Conservation (phyloP, 805 yeast genomes). For the Zygosaccharomyces rouxii region DNA sequence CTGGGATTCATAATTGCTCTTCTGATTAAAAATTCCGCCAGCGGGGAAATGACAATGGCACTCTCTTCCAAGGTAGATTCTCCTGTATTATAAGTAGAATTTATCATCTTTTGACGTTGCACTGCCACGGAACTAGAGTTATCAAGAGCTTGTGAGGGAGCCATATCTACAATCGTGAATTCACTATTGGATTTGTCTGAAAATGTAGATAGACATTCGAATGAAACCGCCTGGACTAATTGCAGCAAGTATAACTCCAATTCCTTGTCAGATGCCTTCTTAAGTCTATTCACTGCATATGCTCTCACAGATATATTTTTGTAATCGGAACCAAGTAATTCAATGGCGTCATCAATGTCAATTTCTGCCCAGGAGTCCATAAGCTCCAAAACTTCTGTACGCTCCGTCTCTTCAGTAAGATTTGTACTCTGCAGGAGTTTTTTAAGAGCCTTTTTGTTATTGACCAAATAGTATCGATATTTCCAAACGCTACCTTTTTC, state of each 20-base stretch:
- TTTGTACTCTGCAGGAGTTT: conserved; percentile 84
- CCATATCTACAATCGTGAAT: conserved; percentile 38
- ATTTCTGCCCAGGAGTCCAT: conserved; percentile 69
- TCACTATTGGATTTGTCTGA: conserved; percentile 34
- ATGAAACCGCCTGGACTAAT: conserved; percentile 84
- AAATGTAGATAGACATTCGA: conserved; percentile 46
- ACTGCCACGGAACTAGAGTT: conserved; percentile 28
- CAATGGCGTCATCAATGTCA: conserved; percentile 81
- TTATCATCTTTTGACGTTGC: conserved; percentile 11
- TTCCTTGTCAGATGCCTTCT: conserved; percentile 74
- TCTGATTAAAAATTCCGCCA: conserved; percentile 70
- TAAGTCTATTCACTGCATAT: conserved; percentile 82
- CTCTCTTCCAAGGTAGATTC: conserved; percentile 17
- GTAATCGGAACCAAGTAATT: conserved; percentile 74
- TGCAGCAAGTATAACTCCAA: conserved; percentile 78
- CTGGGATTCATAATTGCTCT: conserved; percentile 60
- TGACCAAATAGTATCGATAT: conserved; percentile 75
- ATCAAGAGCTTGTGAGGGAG: conserved; percentile 19
- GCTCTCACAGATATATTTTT: conserved; percentile 69
- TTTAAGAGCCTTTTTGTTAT: conserved; percentile 62
- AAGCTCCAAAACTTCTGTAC: conserved; percentile 70
- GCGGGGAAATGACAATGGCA: conserved; percentile 46
- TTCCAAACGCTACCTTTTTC: conserved; percentile 90
- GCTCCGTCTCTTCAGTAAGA: conserved; percentile 81
- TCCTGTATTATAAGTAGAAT: conserved; percentile 14